phyloP scores from a whole-genome alignment of 2,329 filamentous ascomycete species.

The Ambrosiella beaveri region DNA sequence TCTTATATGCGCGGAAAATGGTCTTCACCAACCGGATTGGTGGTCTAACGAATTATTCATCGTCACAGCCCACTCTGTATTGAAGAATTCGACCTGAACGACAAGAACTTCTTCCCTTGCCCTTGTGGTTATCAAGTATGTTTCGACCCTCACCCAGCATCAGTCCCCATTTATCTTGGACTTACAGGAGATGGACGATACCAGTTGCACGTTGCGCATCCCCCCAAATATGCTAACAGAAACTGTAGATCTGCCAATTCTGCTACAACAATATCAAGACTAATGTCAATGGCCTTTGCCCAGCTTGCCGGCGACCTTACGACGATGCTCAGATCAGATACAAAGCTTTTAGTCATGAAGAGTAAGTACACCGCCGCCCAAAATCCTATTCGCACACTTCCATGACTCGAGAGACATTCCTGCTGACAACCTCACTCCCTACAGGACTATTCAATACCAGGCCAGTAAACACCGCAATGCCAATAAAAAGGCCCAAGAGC shows the following conservation, averaged over 20 bases:
- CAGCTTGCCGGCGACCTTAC: constrained; percentile 89
- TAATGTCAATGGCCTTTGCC: constrained; percentile 92
- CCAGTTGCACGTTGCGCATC: too few species aligned
- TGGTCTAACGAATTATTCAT: too few species aligned
- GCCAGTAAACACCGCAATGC: background rate
- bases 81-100: constrained; percentile 94
- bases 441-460: background rate
- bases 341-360: constrained; percentile 86
- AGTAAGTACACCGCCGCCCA: constrained; percentile 40
- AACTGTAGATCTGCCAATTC: constrained; percentile 84
- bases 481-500: constrained; percentile 23
- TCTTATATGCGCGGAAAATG: too few species aligned
- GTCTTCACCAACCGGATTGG: background rate
- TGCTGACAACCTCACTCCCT: background rate
- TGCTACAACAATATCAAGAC: constrained; percentile 99
- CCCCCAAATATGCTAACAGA: too few species aligned
- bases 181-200: background rate
- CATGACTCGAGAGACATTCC: background rate
- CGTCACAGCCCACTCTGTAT: constrained; percentile 74
- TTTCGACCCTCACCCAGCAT: background rate
- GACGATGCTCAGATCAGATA: constrained; percentile 95
- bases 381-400: background rate
- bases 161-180: background rate
- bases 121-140: constrained; percentile 93
- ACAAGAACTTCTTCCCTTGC: constrained; percentile 92